Evolutionary conservation across 1,284 basidiomycete genomes (phyloP).

Genomic region (Leccinum angustisporum): DNA sequence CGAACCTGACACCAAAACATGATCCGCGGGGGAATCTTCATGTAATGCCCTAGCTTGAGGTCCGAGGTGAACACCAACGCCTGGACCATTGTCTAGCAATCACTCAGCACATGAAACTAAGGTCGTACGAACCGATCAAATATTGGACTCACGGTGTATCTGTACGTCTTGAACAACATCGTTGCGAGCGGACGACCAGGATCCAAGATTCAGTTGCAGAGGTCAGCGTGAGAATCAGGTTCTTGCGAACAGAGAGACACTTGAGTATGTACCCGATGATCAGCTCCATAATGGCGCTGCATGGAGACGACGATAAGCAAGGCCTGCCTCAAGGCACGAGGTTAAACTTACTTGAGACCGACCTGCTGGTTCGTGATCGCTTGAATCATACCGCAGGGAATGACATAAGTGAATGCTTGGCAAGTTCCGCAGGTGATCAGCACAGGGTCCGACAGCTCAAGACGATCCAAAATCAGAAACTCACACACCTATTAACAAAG

Average conservation of each 20-base stretch:
- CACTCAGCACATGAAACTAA: background rate
- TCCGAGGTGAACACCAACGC: slow-evolving; percentile 46
- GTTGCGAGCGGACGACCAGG: slow-evolving; percentile 43
- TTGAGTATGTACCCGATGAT: slow-evolving; percentile 40
- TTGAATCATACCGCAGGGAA: slow-evolving; percentile 48
- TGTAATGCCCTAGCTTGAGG: slow-evolving; percentile 50
- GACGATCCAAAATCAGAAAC: background rate
- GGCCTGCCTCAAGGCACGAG: background rate
- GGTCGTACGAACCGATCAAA: background rate
- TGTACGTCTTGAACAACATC: slow-evolving; percentile 44
- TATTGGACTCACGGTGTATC: slow-evolving; percentile 38
- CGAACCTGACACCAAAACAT: slow-evolving; percentile 45
- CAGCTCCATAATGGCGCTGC: slow-evolving; percentile 46
- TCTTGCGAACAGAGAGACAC: background rate
- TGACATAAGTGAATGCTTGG: slow-evolving; percentile 42
- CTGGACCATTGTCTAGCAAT: slow-evolving; percentile 33
- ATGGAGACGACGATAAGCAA: slow-evolving; percentile 1
- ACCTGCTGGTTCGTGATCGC: slow-evolving; percentile 46
- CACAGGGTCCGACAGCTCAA: background rate
- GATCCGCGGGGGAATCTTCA: slow-evolving; percentile 50
- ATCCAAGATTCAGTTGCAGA: background rate
- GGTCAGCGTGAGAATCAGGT: background rate
- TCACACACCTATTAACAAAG: slow-evolving; percentile 38
- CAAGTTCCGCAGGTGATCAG: background rate
- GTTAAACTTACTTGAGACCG: slow-evolving; percentile 36